Percentiles rank a stretch among this genome's conserved stretches.
Evolutionary conservation across 192 early-diverging fungal genomes (phyloP).

Genomic region (Gonapodya sp.): DNA sequence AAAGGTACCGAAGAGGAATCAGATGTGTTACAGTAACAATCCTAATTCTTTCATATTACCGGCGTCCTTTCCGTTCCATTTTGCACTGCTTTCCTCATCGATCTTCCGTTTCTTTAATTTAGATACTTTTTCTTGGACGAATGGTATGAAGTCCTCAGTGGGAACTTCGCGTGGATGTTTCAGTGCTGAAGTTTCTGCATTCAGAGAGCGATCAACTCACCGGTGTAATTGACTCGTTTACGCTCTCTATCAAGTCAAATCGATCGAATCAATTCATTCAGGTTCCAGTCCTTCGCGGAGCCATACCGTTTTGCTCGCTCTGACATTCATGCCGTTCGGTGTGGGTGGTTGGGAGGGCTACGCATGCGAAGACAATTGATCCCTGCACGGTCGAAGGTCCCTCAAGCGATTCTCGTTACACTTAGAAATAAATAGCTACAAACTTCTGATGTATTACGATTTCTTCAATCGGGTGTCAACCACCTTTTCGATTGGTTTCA

Average conservation of each 20-base stretch:
- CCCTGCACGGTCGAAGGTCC: not conserved
- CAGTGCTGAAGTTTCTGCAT: not conserved
- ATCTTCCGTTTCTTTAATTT: too few species aligned
- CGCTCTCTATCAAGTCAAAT: not conserved
- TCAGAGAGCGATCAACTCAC: not conserved
- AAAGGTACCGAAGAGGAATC: too few species aligned
- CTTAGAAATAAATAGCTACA: too few species aligned
- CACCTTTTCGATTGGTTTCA: not conserved
- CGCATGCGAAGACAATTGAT: too few species aligned
- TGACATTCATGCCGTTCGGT: too few species aligned
- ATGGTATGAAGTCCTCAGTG: not conserved
- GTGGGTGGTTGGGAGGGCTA: too few species aligned
- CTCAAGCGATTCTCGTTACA: not conserved
- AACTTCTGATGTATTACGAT: not conserved
- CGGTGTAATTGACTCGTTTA: not conserved
- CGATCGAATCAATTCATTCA: not conserved
- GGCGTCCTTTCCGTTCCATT: too few species aligned
- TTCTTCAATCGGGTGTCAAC: not conserved
- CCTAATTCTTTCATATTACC: too few species aligned
- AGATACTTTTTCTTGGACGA: too few species aligned
- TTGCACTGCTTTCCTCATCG: too few species aligned
- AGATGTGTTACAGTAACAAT: too few species aligned
- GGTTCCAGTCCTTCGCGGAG: not conserved
- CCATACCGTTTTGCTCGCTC: not conserved
- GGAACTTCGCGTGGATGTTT: not conserved